Evolutionary conservation across 2,329 filamentous ascomycete genomes (phyloP).

Genomic region (Zasmidium citrigriseum): DNA sequence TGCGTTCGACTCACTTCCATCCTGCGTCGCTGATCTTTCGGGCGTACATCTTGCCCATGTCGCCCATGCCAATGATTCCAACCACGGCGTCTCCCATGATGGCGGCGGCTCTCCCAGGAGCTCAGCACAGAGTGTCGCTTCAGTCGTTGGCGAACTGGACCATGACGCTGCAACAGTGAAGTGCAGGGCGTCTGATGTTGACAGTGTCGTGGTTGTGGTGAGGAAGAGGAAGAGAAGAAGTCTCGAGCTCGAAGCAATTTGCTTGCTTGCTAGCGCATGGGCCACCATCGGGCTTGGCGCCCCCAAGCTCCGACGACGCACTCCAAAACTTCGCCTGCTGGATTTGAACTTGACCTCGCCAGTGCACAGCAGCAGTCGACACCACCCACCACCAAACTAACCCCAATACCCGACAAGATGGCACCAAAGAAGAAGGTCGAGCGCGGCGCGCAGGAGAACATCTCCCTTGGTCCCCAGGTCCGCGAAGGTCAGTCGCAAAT

Average conservation of each 20-base stretch:
- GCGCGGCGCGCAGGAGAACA: slow-evolving; percentile 87
- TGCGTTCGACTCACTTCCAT: slow-evolving; percentile 75
- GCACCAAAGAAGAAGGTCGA: slow-evolving; percentile 87
- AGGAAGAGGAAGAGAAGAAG: slow-evolving; percentile 10
- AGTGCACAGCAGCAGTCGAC: slow-evolving; percentile 18
- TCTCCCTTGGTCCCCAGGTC: slow-evolving; percentile 95
- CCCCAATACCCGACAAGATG: slow-evolving; percentile 61
- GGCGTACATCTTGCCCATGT: slow-evolving; percentile 99
- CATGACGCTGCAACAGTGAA: not conserved
- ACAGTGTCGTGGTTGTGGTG: not conserved
- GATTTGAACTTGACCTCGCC: slow-evolving; percentile 6
- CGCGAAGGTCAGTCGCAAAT: slow-evolving; percentile 75
- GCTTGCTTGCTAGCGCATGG: not conserved
- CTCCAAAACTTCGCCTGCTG: slow-evolving; percentile 6
- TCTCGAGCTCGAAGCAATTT: slow-evolving; percentile 1
- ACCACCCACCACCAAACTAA: slow-evolving; percentile 20
- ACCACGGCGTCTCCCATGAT: slow-evolving; percentile 71
- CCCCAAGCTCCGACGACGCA: slow-evolving; percentile 7
- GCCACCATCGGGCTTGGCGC: slow-evolving; percentile 16
- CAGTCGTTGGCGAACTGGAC: slow-evolving; percentile 5
- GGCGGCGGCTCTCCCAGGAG: slow-evolving; percentile 19
- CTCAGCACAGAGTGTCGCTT: slow-evolving; percentile 13
- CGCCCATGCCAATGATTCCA: slow-evolving; percentile 97
- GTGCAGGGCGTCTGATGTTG: not conserved
- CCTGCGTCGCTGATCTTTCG: slow-evolving; percentile 83